Evolutionary conservation across 2,329 filamentous ascomycete species (phyloP).

Genomic region (Talaromyces pinophilus): DNA sequence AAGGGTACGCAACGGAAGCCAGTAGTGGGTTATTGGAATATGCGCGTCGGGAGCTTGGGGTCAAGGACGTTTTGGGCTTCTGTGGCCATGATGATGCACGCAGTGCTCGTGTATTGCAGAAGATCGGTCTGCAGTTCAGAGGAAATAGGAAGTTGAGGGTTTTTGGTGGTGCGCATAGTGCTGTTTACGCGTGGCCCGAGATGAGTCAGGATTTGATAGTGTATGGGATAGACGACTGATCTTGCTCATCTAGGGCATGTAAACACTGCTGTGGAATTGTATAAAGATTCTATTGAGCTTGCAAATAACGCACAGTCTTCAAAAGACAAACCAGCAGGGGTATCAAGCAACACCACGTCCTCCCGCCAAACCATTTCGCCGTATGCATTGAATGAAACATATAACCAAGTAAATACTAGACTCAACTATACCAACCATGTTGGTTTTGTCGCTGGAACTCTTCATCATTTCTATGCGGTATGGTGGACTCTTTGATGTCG

Average conservation of each 20-base stretch:
- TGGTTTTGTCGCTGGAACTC: conserved; percentile 52
- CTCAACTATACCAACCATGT: conserved; percentile 67
- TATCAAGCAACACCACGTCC: conserved; percentile 6
- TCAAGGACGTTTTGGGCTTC: conserved; percentile 29
- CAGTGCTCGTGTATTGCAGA: conserved; percentile 29
- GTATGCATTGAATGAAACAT: neutral
- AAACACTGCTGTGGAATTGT: neutral
- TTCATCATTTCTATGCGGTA: conserved; percentile 73
- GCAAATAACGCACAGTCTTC: neutral
- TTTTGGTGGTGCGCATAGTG: conserved; percentile 26
- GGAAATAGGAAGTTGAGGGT: conserved; percentile 25
- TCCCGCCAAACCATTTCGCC: neutral
- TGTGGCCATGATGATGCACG: conserved; percentile 25
- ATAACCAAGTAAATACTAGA: neutral
- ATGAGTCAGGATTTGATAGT: conserved; percentile 27
- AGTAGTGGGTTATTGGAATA: conserved; percentile 27
- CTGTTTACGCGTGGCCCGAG: conserved; percentile 25
- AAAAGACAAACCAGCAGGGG: conserved; percentile 5
- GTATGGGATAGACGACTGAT: conserved; percentile 24
- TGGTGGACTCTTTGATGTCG: conserved; percentile 75
- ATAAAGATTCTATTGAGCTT: conserved; percentile 5
- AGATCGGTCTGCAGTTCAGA: conserved; percentile 29
- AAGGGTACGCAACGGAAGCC: conserved; percentile 33
- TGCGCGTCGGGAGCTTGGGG: conserved; percentile 23
- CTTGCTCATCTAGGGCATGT: neutral